phyloP scores from a whole-genome alignment of 1,284 basidiomycete species.

The Tremellales sp. region DNA sequence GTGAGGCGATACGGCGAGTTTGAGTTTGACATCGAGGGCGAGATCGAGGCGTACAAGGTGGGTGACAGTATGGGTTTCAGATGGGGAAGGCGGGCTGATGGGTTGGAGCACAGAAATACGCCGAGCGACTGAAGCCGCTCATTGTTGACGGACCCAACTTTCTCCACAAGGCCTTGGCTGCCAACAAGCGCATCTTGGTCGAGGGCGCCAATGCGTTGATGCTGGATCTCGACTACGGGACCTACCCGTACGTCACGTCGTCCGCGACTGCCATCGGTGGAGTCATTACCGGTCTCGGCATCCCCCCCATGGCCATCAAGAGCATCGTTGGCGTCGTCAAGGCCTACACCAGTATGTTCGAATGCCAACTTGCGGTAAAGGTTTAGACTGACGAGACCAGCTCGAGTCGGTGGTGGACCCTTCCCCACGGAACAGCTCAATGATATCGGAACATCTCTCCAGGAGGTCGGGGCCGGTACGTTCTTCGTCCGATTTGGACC shows the following conservation, averaged over 20 bases:
- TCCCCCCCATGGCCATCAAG: slow-evolving; percentile 83
- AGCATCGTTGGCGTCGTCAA: slow-evolving; percentile 89
- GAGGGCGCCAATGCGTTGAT: slow-evolving; percentile 98
- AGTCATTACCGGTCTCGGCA: slow-evolving; percentile 91
- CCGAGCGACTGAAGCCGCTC: slow-evolving; percentile 79
- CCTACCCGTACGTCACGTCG: slow-evolving; percentile 95
- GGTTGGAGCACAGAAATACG: slow-evolving; percentile 65
- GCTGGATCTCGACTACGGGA: slow-evolving; percentile 97
- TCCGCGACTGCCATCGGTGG: slow-evolving; percentile 88
- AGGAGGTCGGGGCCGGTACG: slow-evolving; percentile 87
- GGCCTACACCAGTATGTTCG: slow-evolving; percentile 97
- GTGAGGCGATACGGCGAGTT: slow-evolving; percentile 98
- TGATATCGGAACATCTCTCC: slow-evolving; percentile 78
- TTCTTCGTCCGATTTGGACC: no score
- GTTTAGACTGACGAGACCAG: no score
- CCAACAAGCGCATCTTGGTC: slow-evolving; percentile 78
- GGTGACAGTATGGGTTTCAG: slow-evolving; percentile 9
- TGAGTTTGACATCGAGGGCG: slow-evolving; percentile 97
- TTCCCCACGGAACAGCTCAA: slow-evolving; percentile 96
- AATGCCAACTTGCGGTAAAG: no score
- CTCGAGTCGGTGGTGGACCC: slow-evolving; percentile 92
- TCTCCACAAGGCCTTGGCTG: slow-evolving; percentile 72
- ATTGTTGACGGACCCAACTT: slow-evolving; percentile 79
- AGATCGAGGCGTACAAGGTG: slow-evolving; percentile 88
- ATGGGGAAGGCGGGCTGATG: neutral